Conservation (phyloP, 106 monocot genomes). For the Triglochin maritima region DNA sequence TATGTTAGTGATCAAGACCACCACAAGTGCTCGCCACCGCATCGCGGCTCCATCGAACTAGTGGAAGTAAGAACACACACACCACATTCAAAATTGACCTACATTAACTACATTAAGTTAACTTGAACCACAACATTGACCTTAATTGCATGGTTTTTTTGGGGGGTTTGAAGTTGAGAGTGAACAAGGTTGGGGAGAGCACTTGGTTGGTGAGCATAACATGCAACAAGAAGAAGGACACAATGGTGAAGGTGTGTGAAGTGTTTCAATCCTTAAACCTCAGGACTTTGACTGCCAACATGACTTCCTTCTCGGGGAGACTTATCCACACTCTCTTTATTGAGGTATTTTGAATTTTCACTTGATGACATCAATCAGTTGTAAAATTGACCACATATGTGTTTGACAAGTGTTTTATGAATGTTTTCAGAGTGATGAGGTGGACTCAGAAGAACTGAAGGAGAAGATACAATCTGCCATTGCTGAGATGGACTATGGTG, state of each 20-base stretch:
- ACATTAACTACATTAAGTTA: too few relatives aligned
- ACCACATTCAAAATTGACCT: too few relatives aligned
- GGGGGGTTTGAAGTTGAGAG: slow-evolving; percentile 33
- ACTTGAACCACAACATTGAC: too few relatives aligned
- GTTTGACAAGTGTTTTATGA: not conserved
- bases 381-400: not conserved
- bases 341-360: slow-evolving; percentile 34
- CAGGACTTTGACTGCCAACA: slow-evolving; percentile 51
- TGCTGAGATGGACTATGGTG: not conserved
- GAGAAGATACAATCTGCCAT: slow-evolving; percentile 5
- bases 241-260: slow-evolving; percentile 44
- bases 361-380: not conserved
- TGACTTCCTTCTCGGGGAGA: slow-evolving; percentile 52
- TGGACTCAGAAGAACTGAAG: not conserved
- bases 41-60: not conserved
- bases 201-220: slow-evolving; percentile 42
- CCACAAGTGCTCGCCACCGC: too few relatives aligned
- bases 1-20: not conserved
- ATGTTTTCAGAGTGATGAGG: slow-evolving; percentile 1
- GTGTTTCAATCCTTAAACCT: slow-evolving; percentile 51
- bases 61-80: not conserved
- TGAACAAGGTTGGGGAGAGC: slow-evolving; percentile 34
- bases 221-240: slow-evolving; percentile 53
- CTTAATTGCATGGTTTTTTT: not conserved
- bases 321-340: slow-evolving; percentile 67